Base-by-base conservation (phyloP, 495 filamentous ascomycete species). In the Penicillium manginii region DNA sequence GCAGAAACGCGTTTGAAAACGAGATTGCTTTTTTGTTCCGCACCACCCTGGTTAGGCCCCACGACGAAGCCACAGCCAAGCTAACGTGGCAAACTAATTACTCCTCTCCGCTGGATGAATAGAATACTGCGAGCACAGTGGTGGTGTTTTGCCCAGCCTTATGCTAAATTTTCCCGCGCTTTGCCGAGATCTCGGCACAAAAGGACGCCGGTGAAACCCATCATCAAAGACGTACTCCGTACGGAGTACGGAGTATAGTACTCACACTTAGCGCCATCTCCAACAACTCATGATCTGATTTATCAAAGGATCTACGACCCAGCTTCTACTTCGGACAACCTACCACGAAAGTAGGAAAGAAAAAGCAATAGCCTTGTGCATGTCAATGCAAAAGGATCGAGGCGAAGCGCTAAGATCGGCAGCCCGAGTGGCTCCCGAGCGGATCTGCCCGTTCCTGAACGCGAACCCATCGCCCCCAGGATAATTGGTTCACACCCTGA, bases 401-500 rank as follows among this genome's bases (percentile, higher is more conserved):
- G 9, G 6, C 26, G 9, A 29, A 50, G 55, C 64, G 54, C 57
- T 61, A 61, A 60, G 52, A 61, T 61, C 61, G 58, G 52, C 47
- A 32, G 15, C 60, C 56, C 52, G 45, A 54, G 47, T 47, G 45
- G 45, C 22, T 47, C 49, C 59, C 56, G 60, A 52, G 26, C 61
- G 52, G 64, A 65, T 65, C 61, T 61, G 40, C 55, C 58, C 55
- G 58, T 59, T 58, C 61, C 55, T 57, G 47, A 50, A 35, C 32
- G 49, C 42, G 57, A 66, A 63, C 63, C 22, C 45, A n/a, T n/a
- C n/a, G n/a, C n/a, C n/a, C n/a, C 10, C 9, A 21, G 6, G n/a
- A 50, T 33, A 10, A 63, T 56, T 52, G 57, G 55, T 18, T 22
- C 10, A 22, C 7, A 22, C 15, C 12, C 48, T 18, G 8, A 6